Percentiles rank a stretch among this genome's conserved stretches.
Conservation (phyloP, 1,284 basidiomycete genomes). For the Cutaneotrichosporon dermatis region DNA sequence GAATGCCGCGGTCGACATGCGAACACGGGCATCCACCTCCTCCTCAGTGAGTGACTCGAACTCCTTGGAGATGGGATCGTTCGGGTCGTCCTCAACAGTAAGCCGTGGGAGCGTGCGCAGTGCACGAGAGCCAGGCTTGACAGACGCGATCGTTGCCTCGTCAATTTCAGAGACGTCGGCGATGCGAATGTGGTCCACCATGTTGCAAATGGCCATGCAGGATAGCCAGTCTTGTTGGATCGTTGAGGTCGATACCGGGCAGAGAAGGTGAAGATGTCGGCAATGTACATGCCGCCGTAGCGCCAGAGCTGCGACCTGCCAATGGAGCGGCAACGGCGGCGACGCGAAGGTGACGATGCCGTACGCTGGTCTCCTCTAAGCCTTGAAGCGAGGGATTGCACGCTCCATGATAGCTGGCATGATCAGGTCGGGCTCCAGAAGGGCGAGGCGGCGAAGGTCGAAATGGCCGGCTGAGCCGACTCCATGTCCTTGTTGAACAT, state of each 20-base stretch:
- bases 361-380: slow-evolving; percentile 94
- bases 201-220: slow-evolving; percentile 59
- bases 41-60: slow-evolving; percentile 35
- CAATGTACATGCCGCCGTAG: slow-evolving; percentile 78
- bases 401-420: slow-evolving; percentile 91
- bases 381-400: slow-evolving; percentile 87
- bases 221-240: slow-evolving; percentile 69
- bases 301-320: slow-evolving; percentile 69
- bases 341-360: slow-evolving; percentile 88
- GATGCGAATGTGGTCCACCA: slow-evolving; percentile 74
- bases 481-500: slow-evolving; percentile 83
- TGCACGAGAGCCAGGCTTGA: slow-evolving; percentile 27
- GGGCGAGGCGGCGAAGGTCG: slow-evolving; percentile 55
- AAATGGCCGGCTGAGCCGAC: slow-evolving; percentile 52
- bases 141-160: slow-evolving; percentile 10
- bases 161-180: slow-evolving; percentile 43
- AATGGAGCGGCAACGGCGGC: slow-evolving; percentile 73
- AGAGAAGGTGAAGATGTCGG: slow-evolving; percentile 84
- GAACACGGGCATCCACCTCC: slow-evolving; percentile 40
- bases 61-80: slow-evolving; percentile 38
- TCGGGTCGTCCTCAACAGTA: slow-evolving; percentile 38
- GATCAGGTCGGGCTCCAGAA: slow-evolving; percentile 79
- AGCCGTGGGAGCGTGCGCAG: slow-evolving; percentile 24
- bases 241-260: slow-evolving; percentile 70
- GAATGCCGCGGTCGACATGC: slow-evolving; percentile 42